Evolutionary conservation across 2,329 filamentous ascomycete species (phyloP).

Genomic region (Epichloe brachyelytri): DNA sequence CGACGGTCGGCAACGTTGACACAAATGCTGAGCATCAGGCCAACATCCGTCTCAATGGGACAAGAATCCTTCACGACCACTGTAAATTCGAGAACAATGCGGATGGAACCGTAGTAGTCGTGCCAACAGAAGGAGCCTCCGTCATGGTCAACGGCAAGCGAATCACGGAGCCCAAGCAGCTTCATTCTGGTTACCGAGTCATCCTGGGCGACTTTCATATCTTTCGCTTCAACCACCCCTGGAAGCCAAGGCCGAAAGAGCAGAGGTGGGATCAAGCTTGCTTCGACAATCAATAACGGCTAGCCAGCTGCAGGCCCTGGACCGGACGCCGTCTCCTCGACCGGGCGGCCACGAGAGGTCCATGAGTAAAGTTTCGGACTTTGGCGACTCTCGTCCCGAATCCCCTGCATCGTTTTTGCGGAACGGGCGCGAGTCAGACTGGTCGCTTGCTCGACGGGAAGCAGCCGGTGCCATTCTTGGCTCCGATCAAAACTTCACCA

Average conservation of each 20-base stretch:
- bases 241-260: constrained; percentile 85
- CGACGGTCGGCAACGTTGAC: constrained; percentile 88
- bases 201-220: constrained; percentile 98
- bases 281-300: constrained; percentile 69
- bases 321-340: constrained; percentile 36
- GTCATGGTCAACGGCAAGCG: constrained; percentile 97
- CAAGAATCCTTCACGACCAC: constrained; percentile 82
- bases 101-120: constrained; percentile 83
- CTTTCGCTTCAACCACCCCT: constrained; percentile 94
- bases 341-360: constrained; percentile 57
- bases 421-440: constrained; percentile 72
- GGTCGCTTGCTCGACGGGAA: constrained; percentile 85
- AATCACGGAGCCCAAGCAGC: constrained; percentile 69
- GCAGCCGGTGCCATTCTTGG: constrained; percentile 86
- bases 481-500: constrained; percentile 80
- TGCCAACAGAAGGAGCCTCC: constrained; percentile 81
- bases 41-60: constrained; percentile 88
- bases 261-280: constrained; percentile 66
- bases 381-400: constrained; percentile 63
- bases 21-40: constrained; percentile 60
- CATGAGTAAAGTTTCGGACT: constrained; percentile 70
- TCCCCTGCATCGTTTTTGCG: constrained; percentile 59
- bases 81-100: constrained; percentile 81
- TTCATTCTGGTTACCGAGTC: constrained; percentile 86
- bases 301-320: constrained; percentile 47